phyloP scores from a whole-genome alignment of 1,284 basidiomycete species.

The Microbotryum lychnidis-dioicae region DNA sequence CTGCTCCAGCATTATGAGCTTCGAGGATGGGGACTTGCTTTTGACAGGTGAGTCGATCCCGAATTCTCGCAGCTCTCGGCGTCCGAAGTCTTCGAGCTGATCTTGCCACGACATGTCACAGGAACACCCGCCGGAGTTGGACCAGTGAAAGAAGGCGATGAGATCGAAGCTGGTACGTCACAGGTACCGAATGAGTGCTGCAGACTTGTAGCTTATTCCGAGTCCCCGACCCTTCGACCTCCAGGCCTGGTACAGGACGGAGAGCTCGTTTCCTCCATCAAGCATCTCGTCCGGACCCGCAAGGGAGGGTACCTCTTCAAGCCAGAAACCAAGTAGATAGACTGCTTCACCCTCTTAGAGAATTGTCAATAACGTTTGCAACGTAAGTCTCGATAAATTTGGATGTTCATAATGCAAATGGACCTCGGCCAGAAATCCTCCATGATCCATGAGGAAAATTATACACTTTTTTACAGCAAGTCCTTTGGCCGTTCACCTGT shows the following conservation, averaged over 20 bases:
- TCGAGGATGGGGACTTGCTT: constrained; percentile 58
- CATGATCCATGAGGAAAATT: too few relatives aligned
- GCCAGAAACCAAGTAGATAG: constrained; percentile 1
- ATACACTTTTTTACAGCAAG: too few relatives aligned
- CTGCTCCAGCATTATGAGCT: constrained; percentile 87
- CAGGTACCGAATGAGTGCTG: constrained; percentile 52
- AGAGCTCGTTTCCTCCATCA: constrained; percentile 58
- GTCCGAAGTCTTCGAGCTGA: too few relatives aligned
- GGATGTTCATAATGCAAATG: too few relatives aligned
- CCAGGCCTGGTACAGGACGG: constrained; percentile 39
- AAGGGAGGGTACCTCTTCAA: constrained; percentile 62
- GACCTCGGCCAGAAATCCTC: too few relatives aligned
- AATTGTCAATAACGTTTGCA: too few relatives aligned
- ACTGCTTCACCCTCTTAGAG: not conserved
- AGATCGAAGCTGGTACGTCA: constrained; percentile 62
- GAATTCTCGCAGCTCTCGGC: not conserved
- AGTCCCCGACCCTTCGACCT: not conserved
- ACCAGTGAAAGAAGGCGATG: constrained; percentile 65
- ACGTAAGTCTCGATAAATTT: too few relatives aligned
- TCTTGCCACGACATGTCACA: not conserved
- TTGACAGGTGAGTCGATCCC: constrained; percentile 36
- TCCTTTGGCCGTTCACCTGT: too few relatives aligned
- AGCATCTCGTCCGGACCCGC: constrained; percentile 27
- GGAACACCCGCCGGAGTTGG: constrained; percentile 87
- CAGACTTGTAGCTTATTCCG: constrained; percentile 45